Base-by-base conservation (phyloP, 805 yeast genomes). In the Ogataea glucozyma region DNA sequence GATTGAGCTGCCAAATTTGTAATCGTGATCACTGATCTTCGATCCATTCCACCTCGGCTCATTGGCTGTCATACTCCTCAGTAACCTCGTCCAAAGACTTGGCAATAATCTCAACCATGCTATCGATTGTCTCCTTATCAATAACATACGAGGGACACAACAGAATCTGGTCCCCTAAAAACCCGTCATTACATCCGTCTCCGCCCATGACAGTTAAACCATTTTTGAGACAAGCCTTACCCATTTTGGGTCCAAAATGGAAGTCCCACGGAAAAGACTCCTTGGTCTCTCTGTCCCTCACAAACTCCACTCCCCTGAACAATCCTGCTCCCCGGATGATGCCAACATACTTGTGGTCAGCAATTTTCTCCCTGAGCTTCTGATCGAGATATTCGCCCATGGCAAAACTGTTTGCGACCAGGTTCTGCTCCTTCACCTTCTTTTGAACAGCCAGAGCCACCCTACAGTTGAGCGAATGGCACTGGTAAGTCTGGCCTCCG, bases 291-390 rank as follows among this genome's bases (percentile, higher is more conserved):
- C 67, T 69, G 54, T 75, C 63, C 52, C 75, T 68, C 43, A 76
- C 76, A 27, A 74, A 62, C 57, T 77, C 82, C 42, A 76, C 47
- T 1, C 76, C 70, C 75, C 81, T 73, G 63, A 78, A 78, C 8
- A 76, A 73, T 44, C 81, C 82, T 44, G 69, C 52, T 31, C 83
- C 83, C 63, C 81, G 69, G 21, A 76, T 70, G 42, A 75, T 75
- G 46, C 81, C 81, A 34, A 71, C 71, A 65, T 61, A 48, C 41
- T 62, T 58, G 32, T 61, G 50, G 10, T 51, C 56, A 20, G 53
- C 46, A 11, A 72, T 53, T 43, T 62, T 55, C 18, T 55, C 53
- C 9, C 44, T 49, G 38, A 76, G 51, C 27, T 53, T 45, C 19
- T 56, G 53, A 40, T 76, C 76, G 52, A 76, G 54, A 46, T 70